phyloP scores from a whole-genome alignment of 2,329 filamentous ascomycete genomes.

The Aspergillus felis region DNA sequence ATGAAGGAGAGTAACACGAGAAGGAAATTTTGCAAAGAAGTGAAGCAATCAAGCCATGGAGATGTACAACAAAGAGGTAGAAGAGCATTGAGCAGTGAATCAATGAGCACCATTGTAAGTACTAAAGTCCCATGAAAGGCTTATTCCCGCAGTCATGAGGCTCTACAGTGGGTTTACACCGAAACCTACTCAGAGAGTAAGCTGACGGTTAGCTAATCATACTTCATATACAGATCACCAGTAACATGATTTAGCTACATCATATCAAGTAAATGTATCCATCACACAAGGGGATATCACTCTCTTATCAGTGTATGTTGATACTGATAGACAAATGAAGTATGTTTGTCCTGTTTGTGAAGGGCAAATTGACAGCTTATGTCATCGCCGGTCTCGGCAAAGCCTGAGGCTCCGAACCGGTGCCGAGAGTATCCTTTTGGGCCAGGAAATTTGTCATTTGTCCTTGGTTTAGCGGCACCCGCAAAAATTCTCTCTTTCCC shows the following conservation, averaged over 20 bases:
- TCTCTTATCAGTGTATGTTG: neutral
- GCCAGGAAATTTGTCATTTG: constrained; percentile 1
- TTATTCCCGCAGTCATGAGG: neutral
- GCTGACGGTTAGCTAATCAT: neutral
- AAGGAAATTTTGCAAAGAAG: neutral
- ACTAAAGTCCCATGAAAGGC: neutral
- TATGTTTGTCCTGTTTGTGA: neutral
- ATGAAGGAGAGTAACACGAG: neutral
- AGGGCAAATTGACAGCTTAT: neutral
- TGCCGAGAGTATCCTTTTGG: neutral
- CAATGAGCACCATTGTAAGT: neutral
- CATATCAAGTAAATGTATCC: neutral
- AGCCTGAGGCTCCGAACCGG: neutral
- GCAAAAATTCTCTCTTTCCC: constrained; percentile 13
- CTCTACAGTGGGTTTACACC: neutral
- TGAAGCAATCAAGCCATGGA: neutral
- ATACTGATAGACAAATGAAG: neutral
- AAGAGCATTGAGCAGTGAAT: neutral
- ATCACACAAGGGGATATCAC: neutral
- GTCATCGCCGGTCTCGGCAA: constrained; percentile 1
- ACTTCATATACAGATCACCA: neutral
- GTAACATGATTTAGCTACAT: neutral
- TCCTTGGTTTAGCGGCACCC: constrained; percentile 17
- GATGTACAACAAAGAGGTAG: neutral
- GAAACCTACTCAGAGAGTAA: neutral